Evolutionary conservation across 2,329 filamentous ascomycete species (phyloP), one percentile per base, ranked within the genome.

Genomic region (Anthostomella pinea): DNA sequence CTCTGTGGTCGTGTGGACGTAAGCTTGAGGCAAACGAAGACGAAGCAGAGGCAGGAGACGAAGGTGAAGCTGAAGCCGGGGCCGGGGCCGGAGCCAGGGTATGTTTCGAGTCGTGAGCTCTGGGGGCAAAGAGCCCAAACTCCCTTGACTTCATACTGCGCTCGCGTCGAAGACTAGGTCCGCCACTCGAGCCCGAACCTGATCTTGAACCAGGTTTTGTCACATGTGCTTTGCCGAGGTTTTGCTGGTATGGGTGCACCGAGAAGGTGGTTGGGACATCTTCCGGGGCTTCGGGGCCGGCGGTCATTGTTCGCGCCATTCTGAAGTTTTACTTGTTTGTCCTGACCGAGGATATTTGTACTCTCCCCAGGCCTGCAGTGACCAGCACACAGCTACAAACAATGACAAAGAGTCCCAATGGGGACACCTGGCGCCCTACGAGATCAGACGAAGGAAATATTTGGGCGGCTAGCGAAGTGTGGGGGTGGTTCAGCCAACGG

Each of bases 121-220:
- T 43, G 28, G 46, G 47, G 28, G 44, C 48, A 40, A 52, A 41
- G 34, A 45, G 41, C 20, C 43, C 53, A 41, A 45, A 45, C 39
- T 52, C 53, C 38, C 51, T 52, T 33, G 46, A 40, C 37, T 47
- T 53, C 38, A 53, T 39, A 39, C 54, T 57, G 37, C 54, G 54
- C 34, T 58, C 53, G 35, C 46, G 51, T 45, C 41, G 53, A 44
- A 48, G 40, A 32, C 45, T 40, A 30, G 52, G 40, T 32, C 47
- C 51, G 42, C 43, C 39, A 27, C 45, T 46, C 38, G 46, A 44
- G 33, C 45, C 36, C 31, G 34, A 36, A 21, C 38, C 47, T 33
- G 45, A 48, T 39, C 39, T 48, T 18, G 38, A 41, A 41, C 39
- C 22, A 40, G 42, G 27, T 40, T 50, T 37, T 43, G 43, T 44